Evolutionary conservation across 345 rosid genomes (phyloP), one percentile per base, ranked within the genome.

Genomic region (Limnanthes douglasii): DNA sequence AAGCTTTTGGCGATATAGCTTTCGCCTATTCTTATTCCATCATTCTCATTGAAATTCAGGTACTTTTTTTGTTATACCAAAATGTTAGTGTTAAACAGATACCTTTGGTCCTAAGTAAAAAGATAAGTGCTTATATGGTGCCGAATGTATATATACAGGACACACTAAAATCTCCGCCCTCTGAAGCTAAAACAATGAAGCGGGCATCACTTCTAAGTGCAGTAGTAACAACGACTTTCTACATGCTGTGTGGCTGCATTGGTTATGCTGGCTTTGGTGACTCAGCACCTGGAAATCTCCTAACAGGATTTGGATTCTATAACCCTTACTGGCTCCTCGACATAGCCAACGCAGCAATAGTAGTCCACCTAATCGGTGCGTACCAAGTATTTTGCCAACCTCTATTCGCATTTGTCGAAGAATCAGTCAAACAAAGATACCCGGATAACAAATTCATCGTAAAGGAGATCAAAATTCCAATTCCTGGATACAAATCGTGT

Each of bases 221-320:
- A 4, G 45, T 37, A 18, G 93, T 82, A 10, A 78, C 95, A 0
- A 86, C 97, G 5, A 21, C 71, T 17, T 86, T 86, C 62, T 86
- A 82, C 72, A 75, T 82, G 93, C 60, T 82, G 9, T 86, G 94
- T 21, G 93, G 95, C 13, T 63, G 73, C 60, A 68, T 86, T 57
- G 97, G 94, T n/a, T 86, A 86, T 23, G 94, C 97, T 0, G 82
- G 93, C 1, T 86, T 82, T 10, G 97, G 97, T 13, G 95, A 86
- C 61, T 5, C 58, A 28, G 61, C 95, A 4, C 97, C 97, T 0
- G 88, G 78, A 15, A 82, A 82, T 28, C 85, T 82, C 38, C 59
- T 86, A n/a, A 78, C 88, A 0, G 95, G 95, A 0, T 82, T 82
- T 15, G 95, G 88, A 6, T 82, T 75, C 53, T 82, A 69, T 26